Evolutionary conservation across 495 filamentous ascomycete genomes (phyloP).

Genomic region (Penicillium ochrochloron): DNA sequence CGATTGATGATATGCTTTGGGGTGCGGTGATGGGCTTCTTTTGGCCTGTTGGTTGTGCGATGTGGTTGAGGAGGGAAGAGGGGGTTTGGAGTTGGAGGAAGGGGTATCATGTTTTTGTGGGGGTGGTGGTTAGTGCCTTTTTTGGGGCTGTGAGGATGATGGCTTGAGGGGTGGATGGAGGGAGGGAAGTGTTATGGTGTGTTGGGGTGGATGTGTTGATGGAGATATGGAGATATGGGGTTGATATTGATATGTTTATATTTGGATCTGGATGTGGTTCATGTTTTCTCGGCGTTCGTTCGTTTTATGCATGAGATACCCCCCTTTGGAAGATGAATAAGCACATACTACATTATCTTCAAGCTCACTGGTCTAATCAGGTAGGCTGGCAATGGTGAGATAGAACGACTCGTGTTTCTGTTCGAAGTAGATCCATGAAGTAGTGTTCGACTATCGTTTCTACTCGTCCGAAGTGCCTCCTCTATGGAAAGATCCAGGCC

Average conservation of each 20-base stretch:
- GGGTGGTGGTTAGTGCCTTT: conserved; percentile 72
- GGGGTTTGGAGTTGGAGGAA: conserved; percentile 84
- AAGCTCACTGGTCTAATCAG: not conserved
- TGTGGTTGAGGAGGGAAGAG: conserved; percentile 85
- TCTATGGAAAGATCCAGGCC: not conserved
- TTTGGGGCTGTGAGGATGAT: conserved; percentile 70
- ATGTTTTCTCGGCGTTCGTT: conserved; percentile 21
- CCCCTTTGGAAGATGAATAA: not conserved
- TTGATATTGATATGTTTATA: not conserved
- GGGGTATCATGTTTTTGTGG: conserved; percentile 81
- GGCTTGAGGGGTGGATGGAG: conserved; percentile 31
- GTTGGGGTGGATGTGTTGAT: conserved; percentile 4
- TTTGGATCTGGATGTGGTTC: not conserved
- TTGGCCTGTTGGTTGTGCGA: conserved; percentile 85
- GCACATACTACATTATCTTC: not conserved
- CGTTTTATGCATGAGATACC: conserved; percentile 32
- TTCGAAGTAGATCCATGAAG: not conserved
- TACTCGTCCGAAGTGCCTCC: not conserved
- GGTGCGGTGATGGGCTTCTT: conserved; percentile 92
- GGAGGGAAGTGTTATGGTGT: not conserved
- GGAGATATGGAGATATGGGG: too few species aligned
- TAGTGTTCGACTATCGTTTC: not conserved
- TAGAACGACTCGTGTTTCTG: not conserved
- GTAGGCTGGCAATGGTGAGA: not conserved
- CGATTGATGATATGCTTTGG: conserved; percentile 83